Evolutionary conservation across 768 basidiomycete genomes (phyloP).

Genomic region (Hygrocybe punicea): DNA sequence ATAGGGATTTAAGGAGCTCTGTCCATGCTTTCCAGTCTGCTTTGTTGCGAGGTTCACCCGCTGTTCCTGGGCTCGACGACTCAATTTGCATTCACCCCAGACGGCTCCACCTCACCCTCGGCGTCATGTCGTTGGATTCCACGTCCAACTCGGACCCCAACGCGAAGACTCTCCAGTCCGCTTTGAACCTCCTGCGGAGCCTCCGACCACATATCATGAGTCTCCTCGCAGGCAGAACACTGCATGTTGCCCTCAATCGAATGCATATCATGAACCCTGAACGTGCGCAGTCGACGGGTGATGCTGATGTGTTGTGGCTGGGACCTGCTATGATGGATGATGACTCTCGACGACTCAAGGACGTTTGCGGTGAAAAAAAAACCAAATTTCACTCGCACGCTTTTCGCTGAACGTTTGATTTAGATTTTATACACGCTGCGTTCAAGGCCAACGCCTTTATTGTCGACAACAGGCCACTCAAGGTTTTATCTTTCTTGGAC

Average conservation of each 20-base stretch:
- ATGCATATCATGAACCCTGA: conserved; percentile 46
- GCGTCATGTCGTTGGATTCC: conserved; percentile 58
- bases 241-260: conserved; percentile 43
- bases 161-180: conserved; percentile 36
- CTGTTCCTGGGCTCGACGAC: conserved; percentile 53
- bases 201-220: conserved; percentile 43
- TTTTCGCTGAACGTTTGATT: neutral
- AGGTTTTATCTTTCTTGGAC: conserved; percentile 32
- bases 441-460: conserved; percentile 45
- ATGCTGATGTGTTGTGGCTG: conserved; percentile 56
- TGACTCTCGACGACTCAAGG: conserved; percentile 21
- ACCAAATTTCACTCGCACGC: neutral
- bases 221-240: conserved; percentile 29
- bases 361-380: conserved; percentile 23
- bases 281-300: conserved; percentile 21
- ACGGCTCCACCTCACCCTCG: conserved; percentile 70
- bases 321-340: conserved; percentile 43
- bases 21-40: conserved; percentile 39
- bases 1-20: neutral
- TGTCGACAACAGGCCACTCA: conserved; percentile 47
- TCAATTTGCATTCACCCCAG: conserved; percentile 55
- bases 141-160: conserved; percentile 5
- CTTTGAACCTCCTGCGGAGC: conserved; percentile 43
- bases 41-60: conserved; percentile 39
- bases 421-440: conserved; percentile 42